Conservation (phyloP, 306 rosid genomes). For the Pterocarpus santalinus region DNA sequence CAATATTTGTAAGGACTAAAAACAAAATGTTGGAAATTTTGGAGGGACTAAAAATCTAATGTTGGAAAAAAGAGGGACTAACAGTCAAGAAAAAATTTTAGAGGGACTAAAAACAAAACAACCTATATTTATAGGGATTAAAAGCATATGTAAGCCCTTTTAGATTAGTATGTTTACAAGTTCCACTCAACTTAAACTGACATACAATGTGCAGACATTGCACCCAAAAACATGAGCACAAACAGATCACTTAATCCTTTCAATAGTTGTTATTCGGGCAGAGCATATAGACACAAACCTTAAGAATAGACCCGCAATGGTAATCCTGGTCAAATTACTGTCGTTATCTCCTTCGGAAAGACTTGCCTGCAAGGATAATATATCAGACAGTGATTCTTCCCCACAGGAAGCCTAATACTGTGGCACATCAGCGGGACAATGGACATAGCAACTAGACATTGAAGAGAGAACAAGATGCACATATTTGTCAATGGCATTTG, state of each 20-base stretch:
- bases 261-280: constrained; percentile 10
- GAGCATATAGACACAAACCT: constrained; percentile 58
- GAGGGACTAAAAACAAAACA: too few relatives aligned
- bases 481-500: constrained; percentile 26
- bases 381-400: constrained; percentile 40
- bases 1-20: too few relatives aligned
- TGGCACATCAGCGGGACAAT: constrained; percentile 25
- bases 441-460: constrained; percentile 26
- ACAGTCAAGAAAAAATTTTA: too few relatives aligned
- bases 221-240: too few relatives aligned
- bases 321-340: constrained; percentile 75
- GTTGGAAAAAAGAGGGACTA: too few relatives aligned
- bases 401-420: constrained; percentile 12
- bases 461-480: constrained; percentile 23
- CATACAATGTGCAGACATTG: too few relatives aligned
- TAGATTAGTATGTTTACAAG: too few relatives aligned
- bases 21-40: too few relatives aligned
- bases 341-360: constrained; percentile 76
- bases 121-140: too few relatives aligned
- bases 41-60: too few relatives aligned
- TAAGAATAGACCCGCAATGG: constrained; percentile 83
- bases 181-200: too few relatives aligned
- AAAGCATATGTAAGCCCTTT: too few relatives aligned
- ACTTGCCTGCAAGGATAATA: constrained; percentile 69
- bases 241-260: constrained; percentile 1